Evolutionary conservation across 495 filamentous ascomycete genomes (phyloP).

Genomic region (Schizothecium vesticola): DNA sequence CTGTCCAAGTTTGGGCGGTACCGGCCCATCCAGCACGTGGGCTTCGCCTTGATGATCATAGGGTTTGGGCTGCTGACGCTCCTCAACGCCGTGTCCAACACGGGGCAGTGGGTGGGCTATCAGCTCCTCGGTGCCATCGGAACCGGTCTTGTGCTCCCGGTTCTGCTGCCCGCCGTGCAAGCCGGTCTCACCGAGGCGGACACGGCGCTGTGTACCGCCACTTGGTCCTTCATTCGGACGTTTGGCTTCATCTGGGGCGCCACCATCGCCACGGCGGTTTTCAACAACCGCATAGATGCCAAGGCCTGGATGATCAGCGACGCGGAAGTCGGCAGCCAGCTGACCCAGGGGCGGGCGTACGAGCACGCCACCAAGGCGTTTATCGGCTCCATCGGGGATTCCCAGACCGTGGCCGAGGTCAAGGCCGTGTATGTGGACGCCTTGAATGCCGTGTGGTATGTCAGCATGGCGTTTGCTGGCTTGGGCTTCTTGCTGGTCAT

Average conservation of each 20-base stretch:
- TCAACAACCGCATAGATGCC: conserved; percentile 38
- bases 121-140: conserved; percentile 22
- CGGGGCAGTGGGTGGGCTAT: conserved; percentile 1
- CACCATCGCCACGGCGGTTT: conserved; percentile 42
- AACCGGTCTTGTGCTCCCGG: conserved; percentile 27
- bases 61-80: conserved; percentile 41
- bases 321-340: conserved; percentile 7
- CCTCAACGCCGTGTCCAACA: conserved; percentile 14
- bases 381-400: conserved; percentile 15
- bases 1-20: conserved; percentile 41
- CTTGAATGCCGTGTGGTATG: conserved; percentile 22
- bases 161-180: conserved; percentile 35
- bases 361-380: conserved; percentile 24
- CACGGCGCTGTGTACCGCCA: conserved; percentile 34
- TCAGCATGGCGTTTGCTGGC: conserved; percentile 22
- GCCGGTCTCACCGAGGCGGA: conserved; percentile 34
- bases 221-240: conserved; percentile 40
- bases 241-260: conserved; percentile 49
- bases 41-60: conserved; percentile 34
- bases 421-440: conserved; percentile 17
- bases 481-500: conserved; percentile 21
- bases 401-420: conserved; percentile 18
- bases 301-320: conserved; percentile 18
- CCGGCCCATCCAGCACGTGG: conserved; percentile 36
- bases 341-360: conserved; percentile 23